A percentile compares a stretch with the other conserved stretches of the same genome.
phyloP scores from a whole-genome alignment of 306 rosid species.

The Erythrophleum fordii region DNA sequence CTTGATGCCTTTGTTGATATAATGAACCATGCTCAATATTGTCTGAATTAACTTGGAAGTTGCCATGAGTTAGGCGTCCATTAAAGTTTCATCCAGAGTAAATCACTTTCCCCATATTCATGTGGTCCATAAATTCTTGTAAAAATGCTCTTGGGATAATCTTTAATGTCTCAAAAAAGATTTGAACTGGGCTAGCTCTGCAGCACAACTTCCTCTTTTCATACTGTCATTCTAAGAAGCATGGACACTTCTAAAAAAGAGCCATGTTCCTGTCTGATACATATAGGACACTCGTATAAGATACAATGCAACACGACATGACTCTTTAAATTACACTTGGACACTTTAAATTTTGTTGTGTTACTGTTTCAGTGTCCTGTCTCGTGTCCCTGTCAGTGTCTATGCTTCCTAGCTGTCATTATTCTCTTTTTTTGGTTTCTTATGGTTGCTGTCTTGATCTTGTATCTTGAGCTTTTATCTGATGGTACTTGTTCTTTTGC shows the following conservation, averaged over 20 bases:
- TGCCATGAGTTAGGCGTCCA: neutral
- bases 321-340: neutral
- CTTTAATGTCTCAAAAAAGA: neutral
- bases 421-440: conserved; percentile 29
- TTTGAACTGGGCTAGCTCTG: conserved; percentile 21
- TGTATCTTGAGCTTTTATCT: neutral
- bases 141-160: conserved; percentile 9
- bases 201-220: conserved; percentile 11
- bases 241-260: neutral
- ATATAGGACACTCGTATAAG: neutral
- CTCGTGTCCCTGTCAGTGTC: neutral
- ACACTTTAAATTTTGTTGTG: neutral
- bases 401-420: neutral
- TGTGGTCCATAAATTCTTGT: conserved; percentile 20
- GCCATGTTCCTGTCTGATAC: neutral
- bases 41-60: neutral
- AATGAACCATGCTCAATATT: neutral
- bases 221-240: neutral
- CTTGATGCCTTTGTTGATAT: neutral
- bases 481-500: conserved; percentile 51
- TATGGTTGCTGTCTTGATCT: conserved; percentile 20
- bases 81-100: neutral
- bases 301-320: neutral
- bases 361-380: neutral
- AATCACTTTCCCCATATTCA: neutral